These are phyloP conservation scores for Gelatoporia subvermispora DNA, from an alignment of 768 basidiomycete species.

Conservation along the genomic window DNA sequence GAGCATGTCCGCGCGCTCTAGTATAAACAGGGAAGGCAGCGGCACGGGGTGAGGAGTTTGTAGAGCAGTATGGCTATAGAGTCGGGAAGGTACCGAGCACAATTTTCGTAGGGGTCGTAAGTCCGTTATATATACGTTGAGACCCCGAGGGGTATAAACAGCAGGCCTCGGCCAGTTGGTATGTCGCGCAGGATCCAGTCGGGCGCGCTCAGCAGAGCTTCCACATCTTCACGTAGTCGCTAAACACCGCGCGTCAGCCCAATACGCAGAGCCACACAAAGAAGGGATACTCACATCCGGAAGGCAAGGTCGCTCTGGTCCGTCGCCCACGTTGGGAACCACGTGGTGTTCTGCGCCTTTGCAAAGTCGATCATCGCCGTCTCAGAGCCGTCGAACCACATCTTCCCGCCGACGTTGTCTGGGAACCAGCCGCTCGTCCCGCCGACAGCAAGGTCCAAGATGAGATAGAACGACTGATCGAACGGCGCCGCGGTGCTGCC, in stretches of 20 bases:
- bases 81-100: not conserved
- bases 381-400: slow-evolving; percentile 60
- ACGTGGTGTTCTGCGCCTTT: slow-evolving; percentile 48
- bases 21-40: not conserved
- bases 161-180: not conserved
- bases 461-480: slow-evolving; percentile 69
- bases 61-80: no score
- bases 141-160: not conserved
- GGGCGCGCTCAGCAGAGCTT: slow-evolving; percentile 19
- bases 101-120: no score
- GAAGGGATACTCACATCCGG: slow-evolving; percentile 45
- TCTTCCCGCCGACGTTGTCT: slow-evolving; percentile 54
- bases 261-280: not conserved
- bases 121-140: no score
- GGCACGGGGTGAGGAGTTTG: no score
- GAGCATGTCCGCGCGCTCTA: not conserved
- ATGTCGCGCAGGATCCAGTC: not conserved
- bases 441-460: slow-evolving; percentile 77
- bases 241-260: slow-evolving; percentile 9
- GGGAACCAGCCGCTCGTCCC: slow-evolving; percentile 71
- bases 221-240: slow-evolving; percentile 34
- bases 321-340: slow-evolving; percentile 74
- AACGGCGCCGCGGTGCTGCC: slow-evolving; percentile 51
- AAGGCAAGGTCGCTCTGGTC: slow-evolving; percentile 59
- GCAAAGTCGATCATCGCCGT: slow-evolving; percentile 75